Evolutionary conservation across 352 stramenopile genomes (phyloP).

Genomic region (Phytopythium oedochilum): DNA sequence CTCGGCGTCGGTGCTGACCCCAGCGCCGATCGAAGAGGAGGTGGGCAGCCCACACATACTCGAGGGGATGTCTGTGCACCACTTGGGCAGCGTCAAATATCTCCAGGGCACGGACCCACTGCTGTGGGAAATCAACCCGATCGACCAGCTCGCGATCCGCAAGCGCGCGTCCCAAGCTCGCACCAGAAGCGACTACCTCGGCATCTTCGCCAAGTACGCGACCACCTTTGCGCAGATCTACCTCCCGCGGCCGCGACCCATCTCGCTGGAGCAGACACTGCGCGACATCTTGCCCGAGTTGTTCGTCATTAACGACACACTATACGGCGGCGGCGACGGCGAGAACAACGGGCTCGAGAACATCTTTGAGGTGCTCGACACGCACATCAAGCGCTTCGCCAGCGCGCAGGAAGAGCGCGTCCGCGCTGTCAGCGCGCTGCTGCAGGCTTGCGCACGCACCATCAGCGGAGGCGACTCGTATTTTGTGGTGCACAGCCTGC

Average conservation of each 20-base stretch:
- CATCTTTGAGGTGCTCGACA: constrained; percentile 78
- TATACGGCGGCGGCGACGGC: constrained; percentile 63
- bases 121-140: constrained; percentile 81
- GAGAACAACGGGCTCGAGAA: constrained; percentile 61
- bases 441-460: constrained; percentile 69
- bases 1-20: constrained; percentile 18
- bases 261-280: constrained; percentile 74
- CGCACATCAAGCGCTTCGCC: constrained; percentile 63
- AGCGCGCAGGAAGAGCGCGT: constrained; percentile 59
- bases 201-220: constrained; percentile 58
- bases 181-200: constrained; percentile 54
- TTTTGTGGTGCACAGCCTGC: constrained; percentile 68
- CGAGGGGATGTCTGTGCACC: constrained; percentile 40
- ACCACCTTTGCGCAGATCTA: constrained; percentile 70
- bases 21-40: constrained; percentile 21
- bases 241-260: constrained; percentile 56
- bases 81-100: constrained; percentile 75
- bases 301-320: constrained; percentile 75
- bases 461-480: constrained; percentile 81
- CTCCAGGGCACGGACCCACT: constrained; percentile 73
- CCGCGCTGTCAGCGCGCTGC: constrained; percentile 53
- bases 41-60: constrained; percentile 8
- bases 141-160: constrained; percentile 65
- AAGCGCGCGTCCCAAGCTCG: constrained; percentile 56
- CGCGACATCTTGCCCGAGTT: constrained; percentile 71